Percentiles rank a stretch among this genome's conserved stretches.
These are phyloP conservation scores for Paraphaeosphaeria minitans DNA, from an alignment of 2,329 filamentous ascomycete genomes.

Conservation along the genomic window DNA sequence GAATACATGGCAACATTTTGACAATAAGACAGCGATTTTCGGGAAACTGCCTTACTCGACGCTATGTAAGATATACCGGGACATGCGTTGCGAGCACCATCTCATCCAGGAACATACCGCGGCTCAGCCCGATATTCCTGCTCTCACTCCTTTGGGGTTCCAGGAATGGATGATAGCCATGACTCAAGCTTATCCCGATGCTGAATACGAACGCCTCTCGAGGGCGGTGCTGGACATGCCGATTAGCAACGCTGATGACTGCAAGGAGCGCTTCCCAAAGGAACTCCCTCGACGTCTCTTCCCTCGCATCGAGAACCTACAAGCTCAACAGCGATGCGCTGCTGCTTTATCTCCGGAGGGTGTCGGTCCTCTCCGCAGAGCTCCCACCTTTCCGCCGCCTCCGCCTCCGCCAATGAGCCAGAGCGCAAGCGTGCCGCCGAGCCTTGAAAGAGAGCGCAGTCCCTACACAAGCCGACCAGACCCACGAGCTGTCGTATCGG, in stretches of 20 bases:
- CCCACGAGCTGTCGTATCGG: conserved; percentile 36
- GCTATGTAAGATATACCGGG: conserved; percentile 54
- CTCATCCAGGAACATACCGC: conserved; percentile 52
- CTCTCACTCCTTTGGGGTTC: conserved; percentile 55
- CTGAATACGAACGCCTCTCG: conserved; percentile 72
- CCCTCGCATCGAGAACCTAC: conserved; percentile 63
- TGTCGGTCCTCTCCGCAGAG: conserved; percentile 41
- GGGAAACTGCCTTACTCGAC: conserved; percentile 48
- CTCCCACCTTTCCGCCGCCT: conserved; percentile 43
- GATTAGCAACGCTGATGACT: conserved; percentile 68
- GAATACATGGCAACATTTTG: conserved; percentile 10
- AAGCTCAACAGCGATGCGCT: conserved; percentile 65
- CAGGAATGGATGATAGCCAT: conserved; percentile 71
- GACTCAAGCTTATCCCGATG: conserved; percentile 76
- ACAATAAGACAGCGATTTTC: conserved; percentile 45
- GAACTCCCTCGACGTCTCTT: conserved; percentile 76
- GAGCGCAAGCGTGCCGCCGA: conserved; percentile 26
- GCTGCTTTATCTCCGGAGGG: conserved; percentile 61
- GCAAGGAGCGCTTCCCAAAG: conserved; percentile 76
- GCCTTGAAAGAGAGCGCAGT: conserved; percentile 42
- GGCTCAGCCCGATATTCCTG: conserved; percentile 51
- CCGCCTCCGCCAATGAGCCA: conserved; percentile 28
- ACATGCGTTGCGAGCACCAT: conserved; percentile 55
- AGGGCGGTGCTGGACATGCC: conserved; percentile 72
- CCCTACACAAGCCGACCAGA: conserved; percentile 40